Evolutionary conservation across 1,284 basidiomycete genomes (phyloP).

Genomic region (Pterulicium gracile): DNA sequence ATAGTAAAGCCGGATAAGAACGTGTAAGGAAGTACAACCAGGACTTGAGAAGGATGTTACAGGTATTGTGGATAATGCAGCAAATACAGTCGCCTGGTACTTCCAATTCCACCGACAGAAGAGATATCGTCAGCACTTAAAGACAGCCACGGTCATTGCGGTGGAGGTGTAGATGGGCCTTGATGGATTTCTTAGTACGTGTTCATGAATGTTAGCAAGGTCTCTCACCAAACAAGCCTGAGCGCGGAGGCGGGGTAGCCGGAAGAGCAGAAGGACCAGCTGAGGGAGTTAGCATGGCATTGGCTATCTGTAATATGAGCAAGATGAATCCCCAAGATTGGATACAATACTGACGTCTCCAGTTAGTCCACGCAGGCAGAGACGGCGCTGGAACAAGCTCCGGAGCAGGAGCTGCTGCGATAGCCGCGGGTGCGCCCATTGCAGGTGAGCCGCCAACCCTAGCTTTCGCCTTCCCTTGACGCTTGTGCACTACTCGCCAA

Average conservation of each 20-base stretch:
- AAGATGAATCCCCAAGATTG: not conserved
- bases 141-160: too few relatives aligned
- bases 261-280: conserved; percentile 24
- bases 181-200: not conserved
- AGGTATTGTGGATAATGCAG: too few relatives aligned
- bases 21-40: too few relatives aligned
- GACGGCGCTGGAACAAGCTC: conserved; percentile 33
- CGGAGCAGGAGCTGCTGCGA: conserved; percentile 27
- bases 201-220: not conserved
- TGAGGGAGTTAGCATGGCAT: conserved; percentile 41
- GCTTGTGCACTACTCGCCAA: conserved; percentile 61
- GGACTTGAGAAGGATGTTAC: too few relatives aligned
- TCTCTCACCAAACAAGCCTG: conserved; percentile 52
- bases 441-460: conserved; percentile 19
- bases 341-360: conserved; percentile 43
- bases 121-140: too few relatives aligned
- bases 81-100: too few relatives aligned
- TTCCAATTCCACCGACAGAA: too few relatives aligned
- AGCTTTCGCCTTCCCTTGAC: conserved; percentile 33
- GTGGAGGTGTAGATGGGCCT: not conserved
- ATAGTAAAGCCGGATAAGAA: too few relatives aligned
- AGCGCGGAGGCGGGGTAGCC: conserved; percentile 32
- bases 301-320: conserved; percentile 34
- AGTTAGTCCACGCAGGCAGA: conserved; percentile 65
- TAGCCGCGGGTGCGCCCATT: conserved; percentile 26